Percentiles rank a stretch among this genome's conserved stretches.
These are phyloP conservation scores for Tolypocladium nubicola DNA, from an alignment of 2,329 filamentous ascomycete genomes.

Conservation along the genomic window DNA sequence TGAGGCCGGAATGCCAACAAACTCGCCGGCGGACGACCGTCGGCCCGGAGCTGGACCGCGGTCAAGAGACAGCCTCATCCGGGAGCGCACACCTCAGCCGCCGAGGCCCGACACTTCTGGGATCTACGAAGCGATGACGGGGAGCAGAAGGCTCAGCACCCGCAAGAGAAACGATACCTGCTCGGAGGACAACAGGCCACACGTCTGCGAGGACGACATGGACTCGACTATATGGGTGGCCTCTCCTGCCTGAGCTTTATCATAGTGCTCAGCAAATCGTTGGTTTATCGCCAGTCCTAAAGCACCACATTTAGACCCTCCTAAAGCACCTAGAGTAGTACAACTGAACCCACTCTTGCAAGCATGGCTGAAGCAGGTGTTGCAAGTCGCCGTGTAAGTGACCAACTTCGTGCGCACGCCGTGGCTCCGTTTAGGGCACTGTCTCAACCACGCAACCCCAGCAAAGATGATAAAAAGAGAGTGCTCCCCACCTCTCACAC, in stretches of 20 bases:
- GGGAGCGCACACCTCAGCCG: conserved; percentile 7
- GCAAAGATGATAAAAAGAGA: not conserved
- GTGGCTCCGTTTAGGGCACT: too few relatives aligned
- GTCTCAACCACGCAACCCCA: not conserved
- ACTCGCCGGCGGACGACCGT: not conserved
- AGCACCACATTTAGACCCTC: not conserved
- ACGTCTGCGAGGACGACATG: conserved; percentile 18
- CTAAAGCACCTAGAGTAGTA: not conserved
- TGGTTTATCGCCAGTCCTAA: not conserved
- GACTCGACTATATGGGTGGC: not conserved
- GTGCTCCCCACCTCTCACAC: not conserved
- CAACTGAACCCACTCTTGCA: not conserved
- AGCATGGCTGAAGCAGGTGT: not conserved
- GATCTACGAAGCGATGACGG: conserved; percentile 14
- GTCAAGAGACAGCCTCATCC: conserved; percentile 12
- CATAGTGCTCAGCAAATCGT: not conserved
- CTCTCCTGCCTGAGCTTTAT: not conserved
- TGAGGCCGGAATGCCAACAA: not conserved
- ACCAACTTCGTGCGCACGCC: not conserved
- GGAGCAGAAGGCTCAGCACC: conserved; percentile 5
- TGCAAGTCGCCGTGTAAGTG: not conserved
- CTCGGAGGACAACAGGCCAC: conserved; percentile 21
- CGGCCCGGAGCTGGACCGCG: not conserved
- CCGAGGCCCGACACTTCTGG: conserved; percentile 8
- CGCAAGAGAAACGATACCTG: conserved; percentile 12